Evolutionary conservation across 1,139 yeast genomes (phyloP).

Genomic region (Debaryomyces singareniensis): DNA sequence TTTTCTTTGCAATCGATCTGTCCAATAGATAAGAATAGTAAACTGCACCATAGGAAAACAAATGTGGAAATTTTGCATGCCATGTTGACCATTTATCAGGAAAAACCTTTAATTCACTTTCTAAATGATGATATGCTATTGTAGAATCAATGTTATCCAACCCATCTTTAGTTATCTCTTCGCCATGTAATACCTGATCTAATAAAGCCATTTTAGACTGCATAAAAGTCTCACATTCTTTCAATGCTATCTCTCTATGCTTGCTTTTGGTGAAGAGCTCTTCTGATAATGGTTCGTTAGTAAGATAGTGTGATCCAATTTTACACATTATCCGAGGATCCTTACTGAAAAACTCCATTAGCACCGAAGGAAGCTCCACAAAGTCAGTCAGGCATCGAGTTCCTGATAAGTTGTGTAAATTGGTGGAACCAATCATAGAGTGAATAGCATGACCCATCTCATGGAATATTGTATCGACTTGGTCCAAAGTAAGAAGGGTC

Average conservation of each 20-base stretch:
- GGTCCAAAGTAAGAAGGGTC: slow-evolving; percentile 58
- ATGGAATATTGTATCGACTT: slow-evolving; percentile 90
- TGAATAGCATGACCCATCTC: slow-evolving; percentile 99
- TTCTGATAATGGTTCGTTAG: slow-evolving; percentile 56
- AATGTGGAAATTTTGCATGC: slow-evolving; percentile 93
- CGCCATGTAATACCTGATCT: slow-evolving; percentile 70
- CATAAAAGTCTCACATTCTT: slow-evolving; percentile 71
- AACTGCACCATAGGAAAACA: slow-evolving; percentile 90
- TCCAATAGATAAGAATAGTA: slow-evolving; percentile 90
- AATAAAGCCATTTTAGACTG: slow-evolving; percentile 87
- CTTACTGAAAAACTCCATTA: slow-evolving; percentile 89
- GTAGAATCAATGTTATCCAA: slow-evolving; percentile 42
- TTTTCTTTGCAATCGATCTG: slow-evolving; percentile 83
- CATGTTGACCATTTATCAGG: slow-evolving; percentile 68
- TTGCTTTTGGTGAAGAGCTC: slow-evolving; percentile 46
- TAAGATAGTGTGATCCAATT: slow-evolving; percentile 70
- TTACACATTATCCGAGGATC: slow-evolving; percentile 69
- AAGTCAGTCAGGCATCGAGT: slow-evolving; percentile 95
- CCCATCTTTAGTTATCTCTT: slow-evolving; percentile 23
- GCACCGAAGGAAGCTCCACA: slow-evolving; percentile 90
- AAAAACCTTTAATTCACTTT: slow-evolving; percentile 46
- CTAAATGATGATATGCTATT: slow-evolving; percentile 59
- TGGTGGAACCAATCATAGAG: slow-evolving; percentile 90
- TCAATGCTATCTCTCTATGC: slow-evolving; percentile 47
- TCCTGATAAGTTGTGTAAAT: slow-evolving; percentile 86